Evolutionary conservation across 345 rosid species (phyloP), one percentile per base, ranked within the genome.

Genomic region (Aquilaria yunnanensis): DNA sequence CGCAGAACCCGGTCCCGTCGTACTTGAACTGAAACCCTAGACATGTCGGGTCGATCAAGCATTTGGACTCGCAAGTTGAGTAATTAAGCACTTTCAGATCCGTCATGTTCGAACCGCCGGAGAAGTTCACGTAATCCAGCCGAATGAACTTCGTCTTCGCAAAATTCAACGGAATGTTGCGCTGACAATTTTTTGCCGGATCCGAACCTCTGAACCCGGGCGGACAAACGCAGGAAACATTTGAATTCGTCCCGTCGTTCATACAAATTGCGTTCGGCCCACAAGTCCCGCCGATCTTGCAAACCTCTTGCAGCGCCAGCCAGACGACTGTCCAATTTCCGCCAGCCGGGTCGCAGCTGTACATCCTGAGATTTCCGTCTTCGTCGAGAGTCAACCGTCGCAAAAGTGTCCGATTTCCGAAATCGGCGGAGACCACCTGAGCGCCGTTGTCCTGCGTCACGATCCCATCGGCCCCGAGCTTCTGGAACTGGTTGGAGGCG

Each of bases 111-210:
- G 72, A 61, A 2, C 83, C 78, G 30, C 80, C 85, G 2, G 79
- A 64, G 77, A 80, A 86, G 47, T 79, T 81, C 32, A 86, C 88
- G 60, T 74, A 83, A 72, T 86, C 92, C 32, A 86, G 87, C 41
- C 63, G 80, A n/a, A 81, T 56, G 69, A 83, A 86, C 75, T 60
- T 76, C 45, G 83, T 69, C n/a, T 62, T 61, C 14, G 5, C 13
- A 12, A 54, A 41, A 14, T 55, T 48, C 2, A 83, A 41, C 0
- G 34, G 14, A 55, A 61, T 65, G 64, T 76, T 86, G 61, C 79
- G 74, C 48, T 61, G 34, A 50, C 92, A 86, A 9, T 43, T 49
- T 5, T 12, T 56, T 14, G 68, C 64, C 2, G 3, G 0, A 5
- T 70, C 6, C 6, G n/a, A 14, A 1, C 16, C 61, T 47, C 8